A percentile compares a stretch with the other conserved stretches of the same genome.
Evolutionary conservation across 768 basidiomycete genomes (phyloP).

Genomic region (Boletus subparvulus): DNA sequence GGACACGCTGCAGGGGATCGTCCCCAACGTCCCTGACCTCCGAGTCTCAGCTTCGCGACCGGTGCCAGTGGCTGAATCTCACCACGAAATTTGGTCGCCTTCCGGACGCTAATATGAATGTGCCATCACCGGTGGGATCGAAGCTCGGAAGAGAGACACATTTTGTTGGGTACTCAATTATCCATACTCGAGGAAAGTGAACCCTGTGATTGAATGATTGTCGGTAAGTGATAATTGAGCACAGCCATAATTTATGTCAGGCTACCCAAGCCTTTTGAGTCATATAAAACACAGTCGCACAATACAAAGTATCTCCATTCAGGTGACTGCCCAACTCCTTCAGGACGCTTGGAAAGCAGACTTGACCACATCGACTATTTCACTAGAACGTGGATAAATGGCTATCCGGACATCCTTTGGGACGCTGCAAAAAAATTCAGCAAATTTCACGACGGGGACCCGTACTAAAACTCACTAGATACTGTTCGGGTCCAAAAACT

Average conservation of each 20-base stretch:
- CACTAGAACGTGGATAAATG: slow-evolving; percentile 1
- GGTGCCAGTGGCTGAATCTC: too few species aligned
- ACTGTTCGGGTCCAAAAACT: slow-evolving; percentile 5
- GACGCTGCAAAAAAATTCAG: background rate
- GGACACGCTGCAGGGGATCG: too few species aligned
- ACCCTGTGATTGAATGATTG: too few species aligned
- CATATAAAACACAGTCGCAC: background rate
- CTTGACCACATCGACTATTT: background rate
- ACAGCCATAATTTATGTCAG: too few species aligned
- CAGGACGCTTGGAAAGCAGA: background rate
- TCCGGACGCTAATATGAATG: too few species aligned
- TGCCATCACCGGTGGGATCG: too few species aligned
- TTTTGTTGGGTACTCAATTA: too few species aligned
- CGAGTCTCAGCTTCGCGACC: too few species aligned
- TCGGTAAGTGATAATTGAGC: background rate
- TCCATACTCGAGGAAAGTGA: too few species aligned
- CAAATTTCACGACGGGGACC: background rate
- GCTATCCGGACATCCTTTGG: slow-evolving; percentile 1
- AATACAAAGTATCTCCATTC: background rate
- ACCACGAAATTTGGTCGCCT: too few species aligned
- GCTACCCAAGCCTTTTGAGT: background rate
- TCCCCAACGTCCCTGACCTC: too few species aligned
- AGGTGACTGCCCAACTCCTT: background rate
- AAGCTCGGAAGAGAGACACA: too few species aligned
- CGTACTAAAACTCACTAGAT: slow-evolving; percentile 1